A percentile compares a stretch with the other conserved stretches of the same genome.
Conservation (phyloP, 2,329 filamentous ascomycete species). For the Alternaria rosae region DNA sequence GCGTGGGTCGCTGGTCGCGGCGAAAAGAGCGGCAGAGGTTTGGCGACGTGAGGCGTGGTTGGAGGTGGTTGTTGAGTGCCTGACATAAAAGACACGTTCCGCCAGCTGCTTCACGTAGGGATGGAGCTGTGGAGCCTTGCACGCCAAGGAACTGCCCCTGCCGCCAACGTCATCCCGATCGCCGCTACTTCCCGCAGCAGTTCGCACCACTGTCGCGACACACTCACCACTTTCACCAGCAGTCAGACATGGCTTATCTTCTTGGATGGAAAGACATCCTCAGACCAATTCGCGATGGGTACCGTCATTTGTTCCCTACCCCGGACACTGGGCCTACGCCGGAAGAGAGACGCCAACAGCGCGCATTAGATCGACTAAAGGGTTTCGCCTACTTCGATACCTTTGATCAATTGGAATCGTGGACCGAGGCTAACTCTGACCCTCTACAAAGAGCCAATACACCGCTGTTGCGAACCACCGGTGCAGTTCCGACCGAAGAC, state of each 20-base stretch:
- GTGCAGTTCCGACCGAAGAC: neutral
- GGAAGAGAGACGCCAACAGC: constrained; percentile 41
- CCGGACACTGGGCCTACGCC: constrained; percentile 46
- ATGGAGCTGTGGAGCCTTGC: constrained; percentile 40
- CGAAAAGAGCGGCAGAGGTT: constrained; percentile 20
- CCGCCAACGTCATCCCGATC: constrained; percentile 26
- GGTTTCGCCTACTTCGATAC: constrained; percentile 54
- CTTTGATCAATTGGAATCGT: constrained; percentile 49
- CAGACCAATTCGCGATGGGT: constrained; percentile 50
- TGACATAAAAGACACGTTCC: constrained; percentile 49
- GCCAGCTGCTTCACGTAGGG: constrained; percentile 32
- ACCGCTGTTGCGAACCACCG: constrained; percentile 40
- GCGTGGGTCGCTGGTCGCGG: constrained; percentile 28
- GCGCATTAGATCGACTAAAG: constrained; percentile 41
- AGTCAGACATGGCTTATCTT: constrained; percentile 25
- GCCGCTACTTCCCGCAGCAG: constrained; percentile 11
- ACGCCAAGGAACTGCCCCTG: constrained; percentile 37
- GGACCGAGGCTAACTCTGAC: constrained; percentile 43
- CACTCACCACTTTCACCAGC: neutral
- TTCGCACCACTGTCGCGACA: constrained; percentile 1
- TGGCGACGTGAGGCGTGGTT: constrained; percentile 22
- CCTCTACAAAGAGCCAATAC: constrained; percentile 50
- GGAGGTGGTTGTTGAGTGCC: constrained; percentile 17
- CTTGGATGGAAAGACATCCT: constrained; percentile 51
- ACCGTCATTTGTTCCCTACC: constrained; percentile 46